Percentiles rank a stretch among this genome's conserved stretches.
phyloP scores from a whole-genome alignment of 2,329 filamentous ascomycete genomes.

The Samsoniella hepiali region DNA sequence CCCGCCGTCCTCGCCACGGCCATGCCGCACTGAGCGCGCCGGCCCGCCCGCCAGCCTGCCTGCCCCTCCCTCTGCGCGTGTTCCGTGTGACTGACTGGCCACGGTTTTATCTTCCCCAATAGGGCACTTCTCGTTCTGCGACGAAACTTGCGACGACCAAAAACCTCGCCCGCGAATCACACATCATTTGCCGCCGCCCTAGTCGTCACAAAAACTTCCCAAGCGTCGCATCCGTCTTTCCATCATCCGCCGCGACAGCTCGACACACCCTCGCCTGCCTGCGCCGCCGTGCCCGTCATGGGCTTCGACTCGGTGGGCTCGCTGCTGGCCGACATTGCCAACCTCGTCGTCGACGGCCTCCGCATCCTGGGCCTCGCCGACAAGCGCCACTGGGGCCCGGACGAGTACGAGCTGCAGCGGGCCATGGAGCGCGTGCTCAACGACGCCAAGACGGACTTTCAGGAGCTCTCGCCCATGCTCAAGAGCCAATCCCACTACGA shows the following conservation, averaged over 20 bases:
- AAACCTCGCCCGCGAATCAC: not conserved
- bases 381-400: slow-evolving; percentile 55
- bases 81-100: not conserved
- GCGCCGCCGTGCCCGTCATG: not conserved
- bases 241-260: not conserved
- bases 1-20: not conserved
- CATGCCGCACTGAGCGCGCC: not conserved
- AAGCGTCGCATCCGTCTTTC: not conserved
- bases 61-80: not conserved
- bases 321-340: slow-evolving; percentile 57
- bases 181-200: not conserved
- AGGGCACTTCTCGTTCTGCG: too few species aligned
- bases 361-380: slow-evolving; percentile 55
- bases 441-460: slow-evolving; percentile 59
- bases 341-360: slow-evolving; percentile 49
- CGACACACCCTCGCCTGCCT: not conserved
- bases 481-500: slow-evolving; percentile 57
- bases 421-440: slow-evolving; percentile 54
- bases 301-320: slow-evolving; percentile 51
- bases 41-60: not conserved
- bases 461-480: slow-evolving; percentile 53
- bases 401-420: slow-evolving; percentile 58
- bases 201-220: not conserved
- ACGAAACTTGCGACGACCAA: not conserved
- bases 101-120: not conserved